Evolutionary conservation across 2,329 filamentous ascomycete genomes (phyloP).

Genomic region (Rutstroemia sp.): DNA sequence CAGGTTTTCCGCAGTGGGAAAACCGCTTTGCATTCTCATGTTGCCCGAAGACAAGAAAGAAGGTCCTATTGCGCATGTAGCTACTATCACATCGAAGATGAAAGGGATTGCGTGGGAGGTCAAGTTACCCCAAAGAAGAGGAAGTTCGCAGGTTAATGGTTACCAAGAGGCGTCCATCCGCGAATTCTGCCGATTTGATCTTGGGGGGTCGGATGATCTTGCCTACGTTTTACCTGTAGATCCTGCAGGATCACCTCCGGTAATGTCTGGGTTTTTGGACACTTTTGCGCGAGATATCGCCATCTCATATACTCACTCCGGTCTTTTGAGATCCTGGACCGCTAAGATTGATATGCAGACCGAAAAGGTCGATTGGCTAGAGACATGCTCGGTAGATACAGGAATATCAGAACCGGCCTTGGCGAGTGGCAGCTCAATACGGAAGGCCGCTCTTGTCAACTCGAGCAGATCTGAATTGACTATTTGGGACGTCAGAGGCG

Average conservation of each 20-base stretch:
- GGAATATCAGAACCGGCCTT: slow-evolving; percentile 65
- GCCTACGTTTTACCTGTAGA: slow-evolving; percentile 74
- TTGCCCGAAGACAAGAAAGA: slow-evolving; percentile 54
- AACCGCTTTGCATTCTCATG: slow-evolving; percentile 71
- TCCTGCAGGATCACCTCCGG: slow-evolving; percentile 66
- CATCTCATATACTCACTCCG: slow-evolving; percentile 71
- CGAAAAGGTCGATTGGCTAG: slow-evolving; percentile 69
- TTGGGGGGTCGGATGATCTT: slow-evolving; percentile 52
- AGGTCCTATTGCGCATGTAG: slow-evolving; percentile 59
- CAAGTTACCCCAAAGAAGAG: slow-evolving; percentile 44
- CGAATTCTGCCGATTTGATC: slow-evolving; percentile 65
- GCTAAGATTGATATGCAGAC: slow-evolving; percentile 58
- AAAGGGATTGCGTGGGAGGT: slow-evolving; percentile 78
- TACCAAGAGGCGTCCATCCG: slow-evolving; percentile 37
- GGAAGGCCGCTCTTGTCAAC: slow-evolving; percentile 80
- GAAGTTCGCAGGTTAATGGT: slow-evolving; percentile 12
- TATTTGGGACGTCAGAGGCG: slow-evolving; percentile 84
- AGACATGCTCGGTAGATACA: slow-evolving; percentile 76
- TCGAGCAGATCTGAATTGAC: slow-evolving; percentile 65
- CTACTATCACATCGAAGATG: slow-evolving; percentile 74
- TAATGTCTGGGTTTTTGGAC: slow-evolving; percentile 73
- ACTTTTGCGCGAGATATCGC: slow-evolving; percentile 81
- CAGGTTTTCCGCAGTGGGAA: slow-evolving; percentile 54
- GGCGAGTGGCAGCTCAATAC: slow-evolving; percentile 77
- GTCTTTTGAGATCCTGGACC: slow-evolving; percentile 77